Conservation (phyloP, 2,329 filamentous ascomycete species). For the Mariannaea elegans region DNA sequence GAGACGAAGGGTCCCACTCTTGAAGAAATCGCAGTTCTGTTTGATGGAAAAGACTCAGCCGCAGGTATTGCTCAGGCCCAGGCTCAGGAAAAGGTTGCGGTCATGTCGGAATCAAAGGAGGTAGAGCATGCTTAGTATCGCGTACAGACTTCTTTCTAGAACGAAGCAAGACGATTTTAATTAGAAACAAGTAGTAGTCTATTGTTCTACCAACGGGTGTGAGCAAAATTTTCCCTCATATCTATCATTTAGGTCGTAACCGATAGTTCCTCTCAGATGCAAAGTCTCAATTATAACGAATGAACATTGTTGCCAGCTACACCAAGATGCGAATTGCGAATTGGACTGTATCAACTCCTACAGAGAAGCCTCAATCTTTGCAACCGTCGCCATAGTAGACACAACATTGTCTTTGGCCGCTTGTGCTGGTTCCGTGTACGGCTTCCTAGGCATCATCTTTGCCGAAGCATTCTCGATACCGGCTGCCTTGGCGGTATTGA, state of each 20-base stretch:
- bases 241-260: not conserved
- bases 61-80: conserved; percentile 32
- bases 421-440: conserved; percentile 61
- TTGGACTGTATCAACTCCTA: conserved; percentile 11
- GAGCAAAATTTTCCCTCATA: not conserved
- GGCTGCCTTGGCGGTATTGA: conserved; percentile 66
- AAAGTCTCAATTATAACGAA: not conserved
- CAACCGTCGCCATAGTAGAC: conserved; percentile 51
- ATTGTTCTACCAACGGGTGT: not conserved
- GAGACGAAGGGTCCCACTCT: conserved; percentile 35
- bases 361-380: conserved; percentile 50
- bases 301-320: no score
- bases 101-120: conserved; percentile 19
- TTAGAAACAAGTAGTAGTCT: not conserved
- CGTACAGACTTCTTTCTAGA: not conserved
- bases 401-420: conserved; percentile 54
- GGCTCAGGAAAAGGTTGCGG: conserved; percentile 27
- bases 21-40: conserved; percentile 38
- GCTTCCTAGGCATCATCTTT: conserved; percentile 66
- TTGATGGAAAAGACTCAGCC: conserved; percentile 33
- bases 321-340: no score
- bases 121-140: conserved; percentile 34
- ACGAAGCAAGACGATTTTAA: not conserved
- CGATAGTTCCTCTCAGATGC: not conserved
- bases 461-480: conserved; percentile 62